phyloP scores from a whole-genome alignment of 1,284 basidiomycete species.

The Ganoderma lingzhi region DNA sequence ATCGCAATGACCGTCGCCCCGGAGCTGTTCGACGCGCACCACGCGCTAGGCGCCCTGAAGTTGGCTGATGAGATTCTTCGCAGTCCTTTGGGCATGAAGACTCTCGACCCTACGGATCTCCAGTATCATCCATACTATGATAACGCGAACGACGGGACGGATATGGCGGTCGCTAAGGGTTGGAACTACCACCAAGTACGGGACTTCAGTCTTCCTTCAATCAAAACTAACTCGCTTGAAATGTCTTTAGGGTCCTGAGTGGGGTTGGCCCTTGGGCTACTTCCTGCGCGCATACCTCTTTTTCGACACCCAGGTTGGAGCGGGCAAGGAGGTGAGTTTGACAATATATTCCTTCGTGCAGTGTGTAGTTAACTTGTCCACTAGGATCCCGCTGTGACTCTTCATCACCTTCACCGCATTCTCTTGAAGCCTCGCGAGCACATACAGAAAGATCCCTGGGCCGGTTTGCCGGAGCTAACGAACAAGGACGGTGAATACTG shows the following conservation, averaged over 20 bases:
- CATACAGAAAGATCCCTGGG: constrained; percentile 86
- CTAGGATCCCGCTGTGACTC: constrained; percentile 74
- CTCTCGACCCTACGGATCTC: constrained; percentile 84
- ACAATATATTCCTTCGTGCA: not conserved
- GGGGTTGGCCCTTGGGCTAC: constrained; percentile 95
- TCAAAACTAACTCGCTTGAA: not conserved
- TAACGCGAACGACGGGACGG: constrained; percentile 90
- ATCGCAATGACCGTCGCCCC: constrained; percentile 98
- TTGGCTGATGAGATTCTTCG: constrained; percentile 82
- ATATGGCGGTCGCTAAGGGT: constrained; percentile 87
- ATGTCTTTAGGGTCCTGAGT: constrained; percentile 76
- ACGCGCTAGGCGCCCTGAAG: constrained; percentile 81
- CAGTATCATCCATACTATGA: constrained; percentile 93
- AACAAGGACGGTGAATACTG: constrained; percentile 86
- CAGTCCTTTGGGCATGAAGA: constrained; percentile 93
- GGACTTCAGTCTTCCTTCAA: constrained; percentile 29
- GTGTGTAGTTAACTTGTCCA: constrained; percentile 1
- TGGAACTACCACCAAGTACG: constrained; percentile 87
- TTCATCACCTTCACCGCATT: constrained; percentile 81
- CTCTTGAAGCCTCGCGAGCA: constrained; percentile 77
- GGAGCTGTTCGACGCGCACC: constrained; percentile 87
- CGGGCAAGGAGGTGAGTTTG: constrained; percentile 69
- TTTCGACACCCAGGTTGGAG: constrained; percentile 75
- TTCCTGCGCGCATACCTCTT: constrained; percentile 93
- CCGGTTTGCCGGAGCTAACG: constrained; percentile 91